Conservation (phyloP, 345 rosid genomes). For the Firmiana major region DNA sequence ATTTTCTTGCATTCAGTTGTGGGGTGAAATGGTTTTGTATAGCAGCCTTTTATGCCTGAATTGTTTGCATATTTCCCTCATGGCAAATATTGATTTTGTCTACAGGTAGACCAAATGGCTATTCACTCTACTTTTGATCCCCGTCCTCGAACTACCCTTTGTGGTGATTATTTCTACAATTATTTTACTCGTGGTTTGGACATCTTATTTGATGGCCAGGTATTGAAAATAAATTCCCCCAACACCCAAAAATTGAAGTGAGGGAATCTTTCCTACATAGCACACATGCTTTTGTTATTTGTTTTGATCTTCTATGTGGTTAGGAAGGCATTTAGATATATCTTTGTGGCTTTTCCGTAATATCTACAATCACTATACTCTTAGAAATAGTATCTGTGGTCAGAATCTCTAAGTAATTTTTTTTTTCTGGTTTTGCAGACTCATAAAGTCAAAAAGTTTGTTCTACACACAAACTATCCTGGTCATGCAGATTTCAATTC, state of each 20-base stretch:
- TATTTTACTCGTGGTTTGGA: constrained; percentile 94
- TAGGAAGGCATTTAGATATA: background rate
- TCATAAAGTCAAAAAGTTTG: constrained; percentile 90
- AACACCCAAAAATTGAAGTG: background rate
- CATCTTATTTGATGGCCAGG: constrained; percentile 97
- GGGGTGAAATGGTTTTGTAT: background rate
- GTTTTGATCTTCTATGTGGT: background rate
- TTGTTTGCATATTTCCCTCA: background rate
- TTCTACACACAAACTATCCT: constrained; percentile 91
- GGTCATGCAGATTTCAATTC: constrained; percentile 98
- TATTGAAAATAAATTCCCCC: constrained; percentile 17
- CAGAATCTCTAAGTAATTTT: constrained; percentile 2
- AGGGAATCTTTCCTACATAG: background rate
- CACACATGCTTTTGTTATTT: background rate
- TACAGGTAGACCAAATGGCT: constrained; percentile 95
- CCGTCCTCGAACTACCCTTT: constrained; percentile 73
- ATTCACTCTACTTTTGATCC: constrained; percentile 91
- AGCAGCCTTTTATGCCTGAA: background rate
- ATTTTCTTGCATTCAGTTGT: background rate
- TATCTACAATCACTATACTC: constrained; percentile 9
- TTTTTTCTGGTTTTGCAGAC: constrained; percentile 48
- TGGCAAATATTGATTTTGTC: constrained; percentile 18
- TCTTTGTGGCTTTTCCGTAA: constrained; percentile 10
- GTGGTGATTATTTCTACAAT: constrained; percentile 95
- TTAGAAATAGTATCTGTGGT: constrained; percentile 10